Evolutionary conservation across 176 grass and related monocot species (phyloP).

Genomic region (Pharus latifolius): DNA sequence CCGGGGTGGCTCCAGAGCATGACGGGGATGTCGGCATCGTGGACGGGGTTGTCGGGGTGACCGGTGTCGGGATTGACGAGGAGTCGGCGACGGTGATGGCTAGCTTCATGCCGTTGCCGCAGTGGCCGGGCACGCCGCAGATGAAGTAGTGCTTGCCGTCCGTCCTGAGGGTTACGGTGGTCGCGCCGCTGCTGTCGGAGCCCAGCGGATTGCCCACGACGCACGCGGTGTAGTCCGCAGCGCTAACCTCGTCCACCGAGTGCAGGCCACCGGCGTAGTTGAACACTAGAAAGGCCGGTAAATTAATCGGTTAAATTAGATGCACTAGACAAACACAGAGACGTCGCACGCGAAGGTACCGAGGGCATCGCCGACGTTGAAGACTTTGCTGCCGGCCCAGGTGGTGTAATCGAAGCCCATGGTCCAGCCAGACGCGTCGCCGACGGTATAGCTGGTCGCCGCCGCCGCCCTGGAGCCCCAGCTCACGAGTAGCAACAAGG

Average conservation of each 20-base stretch:
- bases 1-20: slow-evolving; percentile 12
- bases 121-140: slow-evolving; percentile 58
- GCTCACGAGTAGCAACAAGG: slow-evolving; percentile 31
- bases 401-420: slow-evolving; percentile 56
- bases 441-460: slow-evolving; percentile 63
- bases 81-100: slow-evolving; percentile 45
- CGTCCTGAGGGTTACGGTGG: slow-evolving; percentile 50
- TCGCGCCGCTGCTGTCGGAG: slow-evolving; percentile 59
- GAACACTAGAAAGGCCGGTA: slow-evolving; percentile 29
- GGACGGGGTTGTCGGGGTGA: slow-evolving; percentile 7
- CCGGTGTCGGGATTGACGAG: not conserved
- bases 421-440: slow-evolving; percentile 65
- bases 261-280: slow-evolving; percentile 47
- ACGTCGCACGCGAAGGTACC: not conserved
- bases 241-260: slow-evolving; percentile 63
- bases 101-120: slow-evolving; percentile 73
- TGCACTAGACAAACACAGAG: not conserved
- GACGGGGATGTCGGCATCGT: slow-evolving; percentile 23
- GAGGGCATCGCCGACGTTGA: slow-evolving; percentile 50
- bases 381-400: slow-evolving; percentile 50
- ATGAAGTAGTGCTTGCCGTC: slow-evolving; percentile 71
- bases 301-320: too few relatives aligned
- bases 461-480: slow-evolving; percentile 3
- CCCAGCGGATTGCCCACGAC: slow-evolving; percentile 32
- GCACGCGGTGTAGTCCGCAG: slow-evolving; percentile 62